Evolutionary conservation across 1,139 yeast species (phyloP), one percentile per base, ranked within the genome.

Genomic region (Lodderomyces margitis): DNA sequence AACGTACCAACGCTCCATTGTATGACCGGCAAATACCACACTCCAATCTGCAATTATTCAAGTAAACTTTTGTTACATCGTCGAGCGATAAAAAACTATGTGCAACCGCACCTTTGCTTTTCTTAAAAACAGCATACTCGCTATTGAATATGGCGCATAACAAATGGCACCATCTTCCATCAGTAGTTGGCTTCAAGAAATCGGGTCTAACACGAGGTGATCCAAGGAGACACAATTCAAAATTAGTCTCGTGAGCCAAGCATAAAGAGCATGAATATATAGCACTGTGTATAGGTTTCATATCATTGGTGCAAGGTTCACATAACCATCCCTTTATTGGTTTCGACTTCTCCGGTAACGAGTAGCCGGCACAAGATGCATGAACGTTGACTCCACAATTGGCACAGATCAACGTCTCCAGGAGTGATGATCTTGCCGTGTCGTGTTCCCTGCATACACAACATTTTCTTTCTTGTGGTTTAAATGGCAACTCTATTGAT

Each of bases 121-220:
- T 25, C 16, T 30, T 34, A 14, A 36, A 36, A 15, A n/a, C 8
- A 28, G 25, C 17, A 33, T 17, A 20, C 37, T 58, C 48, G 40
- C 57, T 47, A 41, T 55, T 68, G 58, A 82, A 82, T 0, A 87
- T 44, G 0, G 94, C 84, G 62, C 98, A 91, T 4, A 80, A 50
- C 5, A 85, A 67, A 64, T 91, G 98, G 31, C 84, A 82, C 98
- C 98, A 91, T 45, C 72, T 70, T 2, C 87, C 86, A 30, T 75
- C 79, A 0, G 94, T 80, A 0, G 95, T 81, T n/a, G 88, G 75
- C 53, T 86, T 87, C 52, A 89, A 61, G 34, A 81, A 88, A 49
- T 85, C 92, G 0, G 86, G 83, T 24, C 66, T 66, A 0, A 74
- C 69, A 33, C 56, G 46, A 1, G 62, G 55, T 15, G 62, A 61